Conservation (phyloP, 176 grass and related monocot species). For the Cymbopogon citratus region DNA sequence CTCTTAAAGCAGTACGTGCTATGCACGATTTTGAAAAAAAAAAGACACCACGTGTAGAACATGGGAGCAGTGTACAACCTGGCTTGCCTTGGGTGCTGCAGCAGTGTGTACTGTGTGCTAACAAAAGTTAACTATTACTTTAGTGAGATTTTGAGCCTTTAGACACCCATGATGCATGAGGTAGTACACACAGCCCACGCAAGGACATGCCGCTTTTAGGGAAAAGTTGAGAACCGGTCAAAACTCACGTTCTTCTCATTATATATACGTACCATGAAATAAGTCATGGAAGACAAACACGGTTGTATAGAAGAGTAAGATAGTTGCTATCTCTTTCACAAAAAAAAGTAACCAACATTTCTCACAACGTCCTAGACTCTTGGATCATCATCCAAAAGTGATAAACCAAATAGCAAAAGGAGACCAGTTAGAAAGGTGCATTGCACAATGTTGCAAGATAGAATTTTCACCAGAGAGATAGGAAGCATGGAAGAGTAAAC, state of each 20-base stretch:
- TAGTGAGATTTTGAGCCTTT: not conserved
- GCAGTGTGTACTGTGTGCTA: not conserved
- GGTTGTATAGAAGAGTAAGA: too few relatives aligned
- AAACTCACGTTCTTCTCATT: not conserved
- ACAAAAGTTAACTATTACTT: not conserved
- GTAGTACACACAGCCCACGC: not conserved
- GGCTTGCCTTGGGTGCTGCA: not conserved
- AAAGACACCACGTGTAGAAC: not conserved
- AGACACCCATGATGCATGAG: not conserved
- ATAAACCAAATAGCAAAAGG: too few relatives aligned
- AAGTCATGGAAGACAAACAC: not conserved
- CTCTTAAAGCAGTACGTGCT: too few relatives aligned
- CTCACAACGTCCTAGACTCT: too few relatives aligned
- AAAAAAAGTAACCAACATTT: too few relatives aligned
- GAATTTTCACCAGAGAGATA: too few relatives aligned
- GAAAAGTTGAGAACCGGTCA: not conserved
- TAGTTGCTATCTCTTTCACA: too few relatives aligned
- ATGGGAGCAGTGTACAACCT: not conserved
- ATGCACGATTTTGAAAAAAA: too few relatives aligned
- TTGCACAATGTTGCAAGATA: too few relatives aligned
- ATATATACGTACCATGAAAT: not conserved
- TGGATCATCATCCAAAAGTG: too few relatives aligned
- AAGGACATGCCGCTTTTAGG: not conserved
- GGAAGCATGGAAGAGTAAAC: not conserved
- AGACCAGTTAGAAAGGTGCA: too few relatives aligned